Evolutionary conservation across 1,139 yeast species (phyloP), one percentile per base, ranked within the genome.

Genomic region (Lodderomyces elongisporus): DNA sequence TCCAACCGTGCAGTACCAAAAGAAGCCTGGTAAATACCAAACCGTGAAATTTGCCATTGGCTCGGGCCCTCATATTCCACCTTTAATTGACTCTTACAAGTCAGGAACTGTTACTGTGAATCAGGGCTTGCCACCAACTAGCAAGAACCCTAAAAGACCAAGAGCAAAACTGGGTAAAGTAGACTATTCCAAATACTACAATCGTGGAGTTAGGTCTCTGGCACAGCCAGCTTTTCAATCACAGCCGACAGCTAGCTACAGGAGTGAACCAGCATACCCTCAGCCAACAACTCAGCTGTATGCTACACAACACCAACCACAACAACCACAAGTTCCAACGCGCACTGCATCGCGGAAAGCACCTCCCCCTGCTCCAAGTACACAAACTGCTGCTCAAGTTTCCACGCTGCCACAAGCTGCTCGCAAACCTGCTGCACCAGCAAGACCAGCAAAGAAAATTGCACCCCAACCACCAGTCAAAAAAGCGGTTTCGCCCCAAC

Each of bases 11-110:
- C 76, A 75, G 40, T 93, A 91, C 58, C 85, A 81, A 58, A 93
- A 91, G 71, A 91, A 89, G 53, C 88, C 96, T 1, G 95, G 95
- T 3, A 83, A 82, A 53, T 63, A 72, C 40, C 91, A 87, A 40
- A 58, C 74, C 3, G 82, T 93, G 43, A 89, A 85, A 55, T 77
- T 83, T 47, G 75, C 70, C 30, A 54, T 68, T 30, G 81, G 80
- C 35, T 68, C 65, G 23, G 59, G 77, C 7, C 79, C 83, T 2
- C 52, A 52, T 16, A 57, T 64, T 13, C 88, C 93, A 4, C 57
- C 54, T 8, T 54, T 73, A 41, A 71, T 84, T 30, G 98, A 91
- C 56, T 42, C 62, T 9, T 93, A 93, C 62, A 93, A 91, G 62
- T 85, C 96, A 3, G 87, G 95, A 43, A 77, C 87, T 0, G 91